phyloP scores from a whole-genome alignment of 495 filamentous ascomycete genomes.

The Neurospora hispaniola region DNA sequence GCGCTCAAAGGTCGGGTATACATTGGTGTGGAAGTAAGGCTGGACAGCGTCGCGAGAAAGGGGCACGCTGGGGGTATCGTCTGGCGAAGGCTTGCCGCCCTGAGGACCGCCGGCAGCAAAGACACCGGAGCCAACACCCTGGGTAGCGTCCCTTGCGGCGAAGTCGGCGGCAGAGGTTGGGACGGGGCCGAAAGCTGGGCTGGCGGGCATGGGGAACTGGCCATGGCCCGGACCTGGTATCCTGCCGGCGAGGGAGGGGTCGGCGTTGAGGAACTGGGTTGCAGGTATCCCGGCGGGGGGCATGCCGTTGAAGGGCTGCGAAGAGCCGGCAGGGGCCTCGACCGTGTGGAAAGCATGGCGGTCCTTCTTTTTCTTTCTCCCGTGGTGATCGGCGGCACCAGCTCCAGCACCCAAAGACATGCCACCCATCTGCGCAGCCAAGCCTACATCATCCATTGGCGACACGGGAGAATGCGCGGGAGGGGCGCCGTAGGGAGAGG shows the following conservation, averaged over 20 bases:
- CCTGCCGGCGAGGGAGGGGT: conserved; percentile 24
- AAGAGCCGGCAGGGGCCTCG: conserved; percentile 53
- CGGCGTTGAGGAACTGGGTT: conserved; percentile 64
- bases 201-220: conserved; percentile 53
- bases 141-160: conserved; percentile 36
- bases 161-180: conserved; percentile 45
- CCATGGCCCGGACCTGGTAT: conserved; percentile 21
- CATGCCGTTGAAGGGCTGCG: conserved; percentile 56
- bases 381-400: conserved; percentile 36
- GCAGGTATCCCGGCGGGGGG: conserved; percentile 47
- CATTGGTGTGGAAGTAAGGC: conserved; percentile 71
- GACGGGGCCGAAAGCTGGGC: conserved; percentile 47
- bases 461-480: conserved; percentile 4
- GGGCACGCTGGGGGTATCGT: conserved; percentile 89
- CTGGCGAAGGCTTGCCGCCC: conserved; percentile 66
- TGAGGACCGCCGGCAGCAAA: conserved; percentile 25
- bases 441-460: conserved; percentile 38
- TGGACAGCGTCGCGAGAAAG: conserved; percentile 69
- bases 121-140: conserved; percentile 16
- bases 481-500: conserved; percentile 8
- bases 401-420: conserved; percentile 52
- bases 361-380: conserved; percentile 80
- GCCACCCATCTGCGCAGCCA: conserved; percentile 80
- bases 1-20: conserved; percentile 90
- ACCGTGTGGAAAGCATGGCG: conserved; percentile 86